Percentiles rank a stretch among this genome's conserved stretches.
Evolutionary conservation across 192 early-diverging fungal genomes (phyloP).

Genomic region (Diversispora eburnea): DNA sequence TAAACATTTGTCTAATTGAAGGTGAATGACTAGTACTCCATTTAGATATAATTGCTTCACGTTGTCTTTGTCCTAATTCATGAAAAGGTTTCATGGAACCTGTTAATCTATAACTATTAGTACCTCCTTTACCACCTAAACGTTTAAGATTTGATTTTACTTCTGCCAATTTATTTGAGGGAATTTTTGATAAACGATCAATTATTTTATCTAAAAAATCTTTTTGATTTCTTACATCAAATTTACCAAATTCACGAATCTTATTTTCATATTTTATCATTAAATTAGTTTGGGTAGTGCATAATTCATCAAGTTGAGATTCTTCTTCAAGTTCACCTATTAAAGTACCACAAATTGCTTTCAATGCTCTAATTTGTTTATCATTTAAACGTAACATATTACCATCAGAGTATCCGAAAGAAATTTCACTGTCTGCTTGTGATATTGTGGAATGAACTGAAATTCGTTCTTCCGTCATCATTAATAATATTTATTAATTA

Average conservation of each 20-base stretch:
- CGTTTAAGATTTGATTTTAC: slow-evolving; percentile 29
- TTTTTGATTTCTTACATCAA: slow-evolving; percentile 3
- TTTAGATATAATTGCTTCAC: slow-evolving; percentile 33
- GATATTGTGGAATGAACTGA: no score
- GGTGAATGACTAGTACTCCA: slow-evolving; percentile 29
- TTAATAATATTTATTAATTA: no score
- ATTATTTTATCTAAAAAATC: slow-evolving; percentile 17
- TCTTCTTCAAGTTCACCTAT: slow-evolving; percentile 11
- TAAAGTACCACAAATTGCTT: not conserved
- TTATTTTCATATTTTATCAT: not conserved
- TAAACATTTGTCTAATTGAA: slow-evolving; percentile 33
- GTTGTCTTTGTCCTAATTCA: slow-evolving; percentile 31
- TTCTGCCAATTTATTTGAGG: slow-evolving; percentile 26
- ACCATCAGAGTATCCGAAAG: no score
- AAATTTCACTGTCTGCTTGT: no score
- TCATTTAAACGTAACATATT: not conserved
- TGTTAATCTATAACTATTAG: slow-evolving; percentile 32
- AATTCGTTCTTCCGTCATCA: no score
- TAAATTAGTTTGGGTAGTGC: not conserved
- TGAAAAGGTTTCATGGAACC: slow-evolving; percentile 32
- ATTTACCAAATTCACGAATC: slow-evolving; percentile 14
- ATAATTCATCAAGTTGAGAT: not conserved
- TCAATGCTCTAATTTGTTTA: slow-evolving; percentile 1
- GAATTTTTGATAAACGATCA: not conserved
- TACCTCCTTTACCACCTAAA: slow-evolving; percentile 31